A percentile compares a stretch with the other conserved stretches of the same genome.
phyloP scores from a whole-genome alignment of 2,329 filamentous ascomycete genomes.

The Colletotrichum sp. region DNA sequence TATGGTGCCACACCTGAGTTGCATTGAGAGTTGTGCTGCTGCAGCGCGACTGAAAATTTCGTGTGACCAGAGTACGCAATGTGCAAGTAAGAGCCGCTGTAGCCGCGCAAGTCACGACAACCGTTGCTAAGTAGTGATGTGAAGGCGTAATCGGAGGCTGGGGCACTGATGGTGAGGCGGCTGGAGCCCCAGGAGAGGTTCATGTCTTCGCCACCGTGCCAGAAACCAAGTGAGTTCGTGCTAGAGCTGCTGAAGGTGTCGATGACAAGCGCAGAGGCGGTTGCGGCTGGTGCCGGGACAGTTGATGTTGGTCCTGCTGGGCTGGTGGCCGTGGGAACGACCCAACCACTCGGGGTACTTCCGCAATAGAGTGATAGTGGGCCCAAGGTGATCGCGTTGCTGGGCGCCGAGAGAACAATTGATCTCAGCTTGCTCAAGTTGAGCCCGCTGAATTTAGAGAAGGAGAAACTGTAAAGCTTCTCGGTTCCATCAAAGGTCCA shows the following conservation, averaged over 20 bases:
- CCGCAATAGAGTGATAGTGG: constrained; percentile 66
- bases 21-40: constrained; percentile 70
- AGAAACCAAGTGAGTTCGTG: constrained; percentile 66
- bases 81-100: constrained; percentile 66
- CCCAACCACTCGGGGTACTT: constrained; percentile 51
- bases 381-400: constrained; percentile 53
- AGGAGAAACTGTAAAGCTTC: constrained; percentile 63
- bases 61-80: constrained; percentile 67
- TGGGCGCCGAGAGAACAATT: constrained; percentile 55
- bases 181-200: constrained; percentile 54
- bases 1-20: constrained; percentile 60
- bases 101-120: constrained; percentile 57
- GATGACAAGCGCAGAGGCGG: constrained; percentile 58
- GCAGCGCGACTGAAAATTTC: constrained; percentile 68
- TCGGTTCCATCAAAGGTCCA: constrained; percentile 67
- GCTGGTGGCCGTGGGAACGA: constrained; percentile 44
- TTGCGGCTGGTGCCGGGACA: constrained; percentile 53
- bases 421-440: constrained; percentile 57
- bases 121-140: constrained; percentile 57
- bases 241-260: constrained; percentile 61
- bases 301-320: constrained; percentile 49
- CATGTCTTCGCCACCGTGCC: constrained; percentile 71
- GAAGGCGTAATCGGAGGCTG: constrained; percentile 57
- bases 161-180: constrained; percentile 49
- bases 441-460: constrained; percentile 54